Percentiles rank a stretch among this genome's conserved stretches.
These are phyloP conservation scores for Pythium coloratum DNA, from an alignment of 352 stramenopile genomes.

Conservation along the genomic window DNA sequence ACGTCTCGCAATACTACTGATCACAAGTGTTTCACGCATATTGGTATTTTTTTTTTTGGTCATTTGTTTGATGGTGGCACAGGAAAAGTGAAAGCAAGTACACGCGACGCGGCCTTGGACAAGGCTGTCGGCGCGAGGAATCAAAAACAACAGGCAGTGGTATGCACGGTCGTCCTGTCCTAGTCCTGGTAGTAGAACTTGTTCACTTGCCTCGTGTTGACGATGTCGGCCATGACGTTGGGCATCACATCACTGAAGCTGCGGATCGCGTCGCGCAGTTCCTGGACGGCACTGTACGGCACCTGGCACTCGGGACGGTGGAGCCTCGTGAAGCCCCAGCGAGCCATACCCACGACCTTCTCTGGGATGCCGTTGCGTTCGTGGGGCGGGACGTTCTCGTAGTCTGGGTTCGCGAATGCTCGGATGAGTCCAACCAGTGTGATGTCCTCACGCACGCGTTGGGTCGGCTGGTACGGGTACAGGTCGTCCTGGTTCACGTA, in stretches of 20 bases:
- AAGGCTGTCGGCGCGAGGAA: too few species aligned
- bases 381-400: not conserved
- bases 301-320: constrained; percentile 10
- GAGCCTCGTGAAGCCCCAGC: constrained; percentile 18
- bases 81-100: too few species aligned
- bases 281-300: constrained; percentile 4
- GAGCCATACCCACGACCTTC: constrained; percentile 23
- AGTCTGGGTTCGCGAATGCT: constrained; percentile 18
- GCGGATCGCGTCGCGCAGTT: constrained; percentile 16
- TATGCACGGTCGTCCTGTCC: not conserved
- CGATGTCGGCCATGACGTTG: constrained; percentile 14
- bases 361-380: constrained; percentile 7
- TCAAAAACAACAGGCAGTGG: not conserved
- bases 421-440: constrained; percentile 18
- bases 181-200: constrained; percentile 13
- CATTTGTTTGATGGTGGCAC: too few species aligned
- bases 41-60: too few species aligned
- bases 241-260: constrained; percentile 18
- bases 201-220: constrained; percentile 10
- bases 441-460: constrained; percentile 25
- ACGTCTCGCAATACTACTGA: too few species aligned
- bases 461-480: constrained; percentile 23
- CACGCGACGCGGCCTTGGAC: too few species aligned
- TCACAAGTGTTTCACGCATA: too few species aligned
- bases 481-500: constrained; percentile 35